Base-by-base conservation (phyloP, 2,329 filamentous ascomycete genomes). In the Atkinsonella texensis region DNA sequence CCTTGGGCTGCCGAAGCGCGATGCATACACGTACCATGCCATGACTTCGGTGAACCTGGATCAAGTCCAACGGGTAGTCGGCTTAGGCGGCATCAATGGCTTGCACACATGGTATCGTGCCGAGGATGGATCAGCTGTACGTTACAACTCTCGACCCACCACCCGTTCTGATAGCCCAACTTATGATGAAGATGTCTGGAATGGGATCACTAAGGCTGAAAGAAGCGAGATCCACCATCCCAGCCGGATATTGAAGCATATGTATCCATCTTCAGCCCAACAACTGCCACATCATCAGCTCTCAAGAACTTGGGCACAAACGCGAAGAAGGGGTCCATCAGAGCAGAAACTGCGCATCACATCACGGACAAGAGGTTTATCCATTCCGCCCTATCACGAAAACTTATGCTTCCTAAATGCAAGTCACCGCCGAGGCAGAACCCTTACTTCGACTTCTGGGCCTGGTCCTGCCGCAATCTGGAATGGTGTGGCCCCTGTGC, bases 371-470 rank as follows among this genome's bases (percentile, higher is more conserved):
- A 74, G 56, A 74, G 79, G 54, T 69, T 74, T 58, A 61, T 82
- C 54, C 74, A 79, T 64, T 63, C 74, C 8, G 59, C 62, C 13
- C 63, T 71, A 42, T 55, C 59, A 40, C 46, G 62, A 15, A 61
- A 68, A 51, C 67, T 73, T 55, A 71, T 68, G 28, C 63, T 77
- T 35, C 69, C 72, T 15, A 75, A 72, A 57, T 65, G 64, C 54
- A 76, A 76, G 57, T 70, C 71, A 44, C 65, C 63, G 55, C 67
- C 53, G 51, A 60, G 69, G 60, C 46, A 59, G 5, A 89, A 89
- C 62, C 85, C 84, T 0, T 87, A 84, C 64, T 72, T 81, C 49
- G 75, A 82, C 58, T 77, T 85, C 60, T 86, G 84, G 76, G 69
- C 72, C 28, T 86, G 83, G 77, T 75, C 79, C 1, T 81, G 78